Conservation (phyloP, 495 filamentous ascomycete species). For the Aspergillus carlsbadensis region DNA sequence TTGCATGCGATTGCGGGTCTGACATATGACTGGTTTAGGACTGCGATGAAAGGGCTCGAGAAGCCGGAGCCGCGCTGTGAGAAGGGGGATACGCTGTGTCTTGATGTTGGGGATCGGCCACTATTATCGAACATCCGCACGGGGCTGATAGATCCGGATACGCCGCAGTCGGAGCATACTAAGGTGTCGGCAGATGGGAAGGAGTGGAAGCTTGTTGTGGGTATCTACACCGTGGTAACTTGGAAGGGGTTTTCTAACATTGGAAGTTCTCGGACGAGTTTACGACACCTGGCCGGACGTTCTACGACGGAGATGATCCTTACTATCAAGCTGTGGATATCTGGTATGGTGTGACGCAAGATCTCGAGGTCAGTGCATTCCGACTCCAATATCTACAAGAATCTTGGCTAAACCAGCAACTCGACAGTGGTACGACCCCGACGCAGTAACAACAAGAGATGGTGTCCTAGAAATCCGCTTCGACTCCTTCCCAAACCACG, state of each 20-base stretch:
- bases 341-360: conserved; percentile 79
- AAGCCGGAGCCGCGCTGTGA: conserved; percentile 31
- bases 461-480: conserved; percentile 68
- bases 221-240: conserved; percentile 19
- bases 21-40: conserved; percentile 35
- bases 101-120: conserved; percentile 55
- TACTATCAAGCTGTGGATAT: conserved; percentile 69
- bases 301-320: conserved; percentile 73
- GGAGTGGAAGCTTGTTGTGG: conserved; percentile 63
- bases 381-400: too few species aligned
- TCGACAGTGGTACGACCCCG: conserved; percentile 77
- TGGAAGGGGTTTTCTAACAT: not conserved
- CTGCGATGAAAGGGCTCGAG: conserved; percentile 49
- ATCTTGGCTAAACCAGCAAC: not conserved
- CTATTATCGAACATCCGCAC: conserved; percentile 60
- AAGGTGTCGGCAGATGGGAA: conserved; percentile 59
- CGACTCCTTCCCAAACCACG: conserved; percentile 66
- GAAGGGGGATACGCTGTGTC: conserved; percentile 52
- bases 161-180: conserved; percentile 57
- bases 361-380: conserved; percentile 56
- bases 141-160: conserved; percentile 70
- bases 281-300: conserved; percentile 66
- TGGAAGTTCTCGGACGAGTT: conserved; percentile 76
- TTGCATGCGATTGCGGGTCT: not conserved
- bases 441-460: conserved; percentile 66